phyloP scores from a whole-genome alignment of 805 yeast species.

The Sugiyamaella chiloensis region DNA sequence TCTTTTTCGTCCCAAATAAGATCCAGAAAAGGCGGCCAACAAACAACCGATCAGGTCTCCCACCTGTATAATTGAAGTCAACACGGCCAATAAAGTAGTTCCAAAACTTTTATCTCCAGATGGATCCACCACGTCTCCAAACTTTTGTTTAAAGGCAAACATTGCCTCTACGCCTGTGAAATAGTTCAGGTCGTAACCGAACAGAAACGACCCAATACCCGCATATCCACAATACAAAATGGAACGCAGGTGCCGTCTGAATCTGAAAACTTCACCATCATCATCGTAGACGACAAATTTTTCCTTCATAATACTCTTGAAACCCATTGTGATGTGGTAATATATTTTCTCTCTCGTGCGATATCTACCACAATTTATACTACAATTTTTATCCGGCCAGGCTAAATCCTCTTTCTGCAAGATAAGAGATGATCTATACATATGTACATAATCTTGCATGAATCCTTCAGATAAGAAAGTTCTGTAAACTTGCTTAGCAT shows the following conservation, averaged over 20 bases:
- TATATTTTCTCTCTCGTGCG: too few species aligned
- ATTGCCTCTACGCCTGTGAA: constrained; percentile 14
- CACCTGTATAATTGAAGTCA: constrained; percentile 13
- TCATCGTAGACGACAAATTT: background rate
- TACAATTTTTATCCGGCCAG: too few species aligned
- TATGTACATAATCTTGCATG: too few species aligned
- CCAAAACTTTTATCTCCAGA: constrained; percentile 6
- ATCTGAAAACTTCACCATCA: background rate
- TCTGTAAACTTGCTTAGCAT: too few species aligned
- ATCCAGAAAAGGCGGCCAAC: constrained; percentile 1
- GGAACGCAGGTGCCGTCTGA: constrained; percentile 4
- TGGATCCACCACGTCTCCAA: constrained; percentile 7
- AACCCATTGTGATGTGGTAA: too few species aligned
- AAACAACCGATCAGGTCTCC: constrained; percentile 10
- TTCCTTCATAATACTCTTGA: too few species aligned
- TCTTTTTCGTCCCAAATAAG: constrained; percentile 1
- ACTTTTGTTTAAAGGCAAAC: constrained; percentile 9
- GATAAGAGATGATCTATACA: too few species aligned
- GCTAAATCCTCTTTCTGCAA: too few species aligned
- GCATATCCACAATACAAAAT: constrained; percentile 12
- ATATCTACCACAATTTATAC: too few species aligned
- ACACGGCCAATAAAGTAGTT: background rate
- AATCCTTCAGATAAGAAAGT: too few species aligned
- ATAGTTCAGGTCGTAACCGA: constrained; percentile 13
- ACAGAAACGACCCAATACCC: constrained; percentile 11